A percentile compares a stretch with the other conserved stretches of the same genome.
Conservation (phyloP, 495 filamentous ascomycete species). For the Daldinia bambusicola region DNA sequence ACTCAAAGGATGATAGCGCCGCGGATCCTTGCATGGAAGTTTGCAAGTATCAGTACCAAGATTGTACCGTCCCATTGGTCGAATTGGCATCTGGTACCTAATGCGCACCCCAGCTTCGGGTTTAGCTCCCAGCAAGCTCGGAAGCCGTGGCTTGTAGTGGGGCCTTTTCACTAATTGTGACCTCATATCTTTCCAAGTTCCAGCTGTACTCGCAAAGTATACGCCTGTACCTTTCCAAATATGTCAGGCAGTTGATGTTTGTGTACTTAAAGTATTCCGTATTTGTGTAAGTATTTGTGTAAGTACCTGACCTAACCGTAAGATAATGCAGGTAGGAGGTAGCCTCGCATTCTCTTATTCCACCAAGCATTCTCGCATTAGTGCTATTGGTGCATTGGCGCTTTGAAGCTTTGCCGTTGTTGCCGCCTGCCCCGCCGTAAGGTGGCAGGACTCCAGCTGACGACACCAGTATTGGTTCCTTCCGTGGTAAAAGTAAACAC, state of each 20-base stretch:
- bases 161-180: slow-evolving; percentile 13
- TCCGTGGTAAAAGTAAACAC: slow-evolving; percentile 28
- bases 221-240: slow-evolving; percentile 11
- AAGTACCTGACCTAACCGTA: no score
- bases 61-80: slow-evolving; percentile 13
- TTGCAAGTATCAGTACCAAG: slow-evolving; percentile 13
- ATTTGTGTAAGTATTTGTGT: no score
- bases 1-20: not conserved
- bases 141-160: not conserved
- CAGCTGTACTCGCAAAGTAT: slow-evolving; percentile 22
- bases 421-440: slow-evolving; percentile 40
- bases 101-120: not conserved
- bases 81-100: not conserved
- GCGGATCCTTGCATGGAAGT: not conserved
- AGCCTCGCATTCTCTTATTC: not conserved
- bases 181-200: slow-evolving; percentile 14
- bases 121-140: slow-evolving; percentile 1
- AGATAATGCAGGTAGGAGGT: no score
- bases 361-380: no score
- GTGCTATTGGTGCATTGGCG: not conserved
- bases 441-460: slow-evolving; percentile 44
- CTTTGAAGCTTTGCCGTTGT: slow-evolving; percentile 25
- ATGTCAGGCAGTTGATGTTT: not conserved
- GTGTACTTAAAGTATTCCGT: no score
- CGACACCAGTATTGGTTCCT: slow-evolving; percentile 33